Percentiles rank a stretch among this genome's conserved stretches.
phyloP scores from a whole-genome alignment of 2,329 filamentous ascomycete species.

The Alternaria sp. region DNA sequence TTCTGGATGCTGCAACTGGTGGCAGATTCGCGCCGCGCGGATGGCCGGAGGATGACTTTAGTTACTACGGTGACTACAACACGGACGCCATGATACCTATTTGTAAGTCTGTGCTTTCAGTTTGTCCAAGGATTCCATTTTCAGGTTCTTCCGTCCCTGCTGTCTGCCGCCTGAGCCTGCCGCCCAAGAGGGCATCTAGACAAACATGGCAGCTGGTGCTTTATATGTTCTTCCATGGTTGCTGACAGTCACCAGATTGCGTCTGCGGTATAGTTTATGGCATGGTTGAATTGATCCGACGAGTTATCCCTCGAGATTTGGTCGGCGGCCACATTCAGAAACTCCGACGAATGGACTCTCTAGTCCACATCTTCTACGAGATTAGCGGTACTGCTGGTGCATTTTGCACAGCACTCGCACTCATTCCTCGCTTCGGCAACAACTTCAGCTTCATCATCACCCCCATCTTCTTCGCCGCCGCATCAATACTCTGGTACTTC shows the following conservation, averaged over 20 bases:
- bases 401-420: slow-evolving; percentile 58
- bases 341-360: slow-evolving; percentile 57
- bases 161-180: background rate
- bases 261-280: slow-evolving; percentile 47
- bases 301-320: slow-evolving; percentile 61
- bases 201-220: background rate
- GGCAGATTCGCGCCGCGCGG: slow-evolving; percentile 52
- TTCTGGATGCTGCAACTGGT: slow-evolving; percentile 60
- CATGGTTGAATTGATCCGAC: slow-evolving; percentile 62
- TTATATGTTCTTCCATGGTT: background rate
- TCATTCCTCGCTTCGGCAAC: slow-evolving; percentile 61
- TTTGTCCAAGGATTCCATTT: background rate
- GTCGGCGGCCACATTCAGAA: slow-evolving; percentile 62
- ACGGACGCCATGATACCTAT: slow-evolving; percentile 62
- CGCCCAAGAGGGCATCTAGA: background rate
- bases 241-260: slow-evolving; percentile 29
- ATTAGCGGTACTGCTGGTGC: slow-evolving; percentile 59
- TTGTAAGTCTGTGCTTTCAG: slow-evolving; percentile 36
- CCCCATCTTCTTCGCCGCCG: slow-evolving; percentile 57
- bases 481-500: slow-evolving; percentile 58
- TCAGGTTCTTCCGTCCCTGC: no score
- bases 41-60: slow-evolving; percentile 51
- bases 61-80: slow-evolving; percentile 59
- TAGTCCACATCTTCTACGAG: slow-evolving; percentile 60
- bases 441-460: slow-evolving; percentile 63